phyloP scores from a whole-genome alignment of 2,329 filamentous ascomycete species.

The Neurospora sp. region DNA sequence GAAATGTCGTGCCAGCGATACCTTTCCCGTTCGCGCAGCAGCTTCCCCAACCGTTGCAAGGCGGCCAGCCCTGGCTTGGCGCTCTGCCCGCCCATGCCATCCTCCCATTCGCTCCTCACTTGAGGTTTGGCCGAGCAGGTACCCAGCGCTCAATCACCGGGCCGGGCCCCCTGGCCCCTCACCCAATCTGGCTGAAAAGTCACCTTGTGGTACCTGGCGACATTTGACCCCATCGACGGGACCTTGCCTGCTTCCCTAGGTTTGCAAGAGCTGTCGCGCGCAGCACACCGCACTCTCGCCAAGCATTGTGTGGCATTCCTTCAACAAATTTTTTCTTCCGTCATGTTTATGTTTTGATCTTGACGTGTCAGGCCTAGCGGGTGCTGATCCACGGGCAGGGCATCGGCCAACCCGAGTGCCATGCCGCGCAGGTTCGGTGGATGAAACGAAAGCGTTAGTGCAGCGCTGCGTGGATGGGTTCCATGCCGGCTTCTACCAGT shows the following conservation, averaged over 20 bases:
- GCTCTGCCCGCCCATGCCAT: neutral
- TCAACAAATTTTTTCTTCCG: neutral
- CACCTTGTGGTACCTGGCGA: constrained; percentile 2
- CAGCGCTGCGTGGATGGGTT: neutral
- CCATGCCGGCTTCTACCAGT: neutral
- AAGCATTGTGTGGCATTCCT: neutral
- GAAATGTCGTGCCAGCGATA: constrained; percentile 8
- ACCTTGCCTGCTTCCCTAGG: neutral
- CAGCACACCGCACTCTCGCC: neutral
- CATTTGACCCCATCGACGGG: neutral
- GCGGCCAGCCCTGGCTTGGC: constrained; percentile 8
- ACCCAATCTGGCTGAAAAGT: neutral
- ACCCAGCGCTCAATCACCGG: no score
- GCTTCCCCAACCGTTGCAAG: constrained; percentile 5
- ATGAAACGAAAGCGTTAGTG: neutral
- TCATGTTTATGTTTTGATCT: neutral
- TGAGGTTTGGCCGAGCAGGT: neutral
- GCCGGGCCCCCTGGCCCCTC: no score
- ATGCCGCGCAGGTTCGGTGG: neutral
- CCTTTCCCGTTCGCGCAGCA: constrained; percentile 16
- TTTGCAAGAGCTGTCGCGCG: neutral
- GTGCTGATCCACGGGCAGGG: neutral
- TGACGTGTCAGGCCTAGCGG: neutral
- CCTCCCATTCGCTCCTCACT: neutral
- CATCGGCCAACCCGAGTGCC: neutral